These are phyloP conservation scores for Ceriops tagal DNA, from an alignment of 345 rosid species.

Conservation along the genomic window DNA sequence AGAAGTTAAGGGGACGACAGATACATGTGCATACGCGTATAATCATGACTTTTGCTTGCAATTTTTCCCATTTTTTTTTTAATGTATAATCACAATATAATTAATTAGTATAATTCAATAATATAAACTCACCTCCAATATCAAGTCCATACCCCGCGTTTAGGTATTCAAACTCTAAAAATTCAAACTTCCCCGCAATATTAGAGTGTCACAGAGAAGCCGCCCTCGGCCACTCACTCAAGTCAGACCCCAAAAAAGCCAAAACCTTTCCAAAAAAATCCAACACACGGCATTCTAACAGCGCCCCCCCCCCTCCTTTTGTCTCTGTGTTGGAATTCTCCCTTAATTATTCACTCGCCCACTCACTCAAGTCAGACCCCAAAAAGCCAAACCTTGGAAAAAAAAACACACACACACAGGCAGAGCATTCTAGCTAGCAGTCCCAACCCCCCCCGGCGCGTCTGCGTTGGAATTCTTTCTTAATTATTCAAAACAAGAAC, in stretches of 20 bases:
- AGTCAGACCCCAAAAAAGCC: not conserved
- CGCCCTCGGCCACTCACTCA: conserved; percentile 4
- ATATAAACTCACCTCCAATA: too few relatives aligned
- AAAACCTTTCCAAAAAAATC: not conserved
- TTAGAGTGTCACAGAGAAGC: not conserved
- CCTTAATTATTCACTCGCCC: not conserved
- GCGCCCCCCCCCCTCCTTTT: too few relatives aligned
- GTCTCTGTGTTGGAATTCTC: too few relatives aligned
- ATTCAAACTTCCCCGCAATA: conserved; percentile 8
- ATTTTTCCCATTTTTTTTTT: too few relatives aligned
- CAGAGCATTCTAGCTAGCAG: not conserved
- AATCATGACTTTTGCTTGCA: too few relatives aligned
- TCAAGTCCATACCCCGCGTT: too few relatives aligned
- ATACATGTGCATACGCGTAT: too few relatives aligned
- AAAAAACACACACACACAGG: not conserved
- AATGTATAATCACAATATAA: too few relatives aligned
- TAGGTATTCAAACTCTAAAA: not conserved
- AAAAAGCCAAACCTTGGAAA: not conserved
- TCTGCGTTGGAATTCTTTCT: conserved; percentile 1
- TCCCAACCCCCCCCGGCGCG: not conserved
- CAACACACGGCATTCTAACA: too few relatives aligned
- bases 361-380: conserved; percentile 2
- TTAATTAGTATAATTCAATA: too few relatives aligned
- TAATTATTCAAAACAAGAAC: not conserved
- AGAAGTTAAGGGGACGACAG: not conserved